phyloP scores from a whole-genome alignment of 2,329 filamentous ascomycete genomes.

The Verticillium klebahnii region DNA sequence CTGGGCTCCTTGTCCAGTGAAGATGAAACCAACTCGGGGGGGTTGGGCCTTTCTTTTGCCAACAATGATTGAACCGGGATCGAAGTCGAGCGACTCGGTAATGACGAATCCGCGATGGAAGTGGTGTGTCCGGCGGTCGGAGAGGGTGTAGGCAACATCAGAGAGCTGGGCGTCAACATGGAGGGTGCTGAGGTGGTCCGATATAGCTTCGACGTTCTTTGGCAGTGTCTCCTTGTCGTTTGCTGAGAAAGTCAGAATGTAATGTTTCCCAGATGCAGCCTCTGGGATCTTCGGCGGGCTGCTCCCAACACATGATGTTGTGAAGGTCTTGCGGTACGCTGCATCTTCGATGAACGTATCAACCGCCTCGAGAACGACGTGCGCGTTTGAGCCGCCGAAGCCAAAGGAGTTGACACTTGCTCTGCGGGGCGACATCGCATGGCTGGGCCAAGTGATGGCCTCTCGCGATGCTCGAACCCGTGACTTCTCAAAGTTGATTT shows the following conservation, averaged over 20 bases:
- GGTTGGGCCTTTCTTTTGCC: constrained; percentile 1
- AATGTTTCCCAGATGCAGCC: background rate
- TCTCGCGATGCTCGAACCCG: background rate
- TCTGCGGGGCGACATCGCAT: background rate
- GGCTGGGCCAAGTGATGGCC: background rate
- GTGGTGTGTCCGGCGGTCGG: constrained; percentile 14
- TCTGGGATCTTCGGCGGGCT: constrained; percentile 6
- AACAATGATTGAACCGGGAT: background rate
- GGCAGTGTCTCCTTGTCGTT: background rate
- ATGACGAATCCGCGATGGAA: constrained; percentile 18
- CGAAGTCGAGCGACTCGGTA: background rate
- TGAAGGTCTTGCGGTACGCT: background rate
- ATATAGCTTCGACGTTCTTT: background rate
- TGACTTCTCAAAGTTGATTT: constrained; percentile 36
- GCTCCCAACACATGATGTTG: background rate
- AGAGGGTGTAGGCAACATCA: constrained; percentile 24
- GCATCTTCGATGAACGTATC: constrained; percentile 3
- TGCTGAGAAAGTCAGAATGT: constrained; percentile 14
- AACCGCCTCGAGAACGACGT: constrained; percentile 18
- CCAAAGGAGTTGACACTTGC: constrained; percentile 20
- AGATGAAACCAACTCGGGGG: constrained; percentile 17
- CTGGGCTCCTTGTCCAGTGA: constrained; percentile 42
- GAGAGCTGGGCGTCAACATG: constrained; percentile 13
- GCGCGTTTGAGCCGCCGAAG: constrained; percentile 20
- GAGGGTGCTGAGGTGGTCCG: constrained; percentile 14